Evolutionary conservation across 768 basidiomycete genomes (phyloP), one percentile per base, ranked within the genome.

Genomic region (Rubroboletus pulcherrimus): DNA sequence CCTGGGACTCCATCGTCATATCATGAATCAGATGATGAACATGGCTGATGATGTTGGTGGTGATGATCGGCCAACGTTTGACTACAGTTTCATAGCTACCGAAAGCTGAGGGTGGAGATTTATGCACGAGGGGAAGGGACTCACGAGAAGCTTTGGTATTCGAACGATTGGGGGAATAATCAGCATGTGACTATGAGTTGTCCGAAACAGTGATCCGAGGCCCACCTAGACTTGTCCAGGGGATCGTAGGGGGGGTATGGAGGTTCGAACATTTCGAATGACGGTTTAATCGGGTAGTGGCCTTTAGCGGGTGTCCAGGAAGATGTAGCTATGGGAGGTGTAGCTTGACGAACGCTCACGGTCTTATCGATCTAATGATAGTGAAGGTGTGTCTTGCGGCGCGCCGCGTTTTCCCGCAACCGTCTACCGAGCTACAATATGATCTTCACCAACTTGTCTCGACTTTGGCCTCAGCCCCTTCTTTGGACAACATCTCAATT

Each of bases 41-140:
- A 42, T 84, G 81, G 69, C 93, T 89, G 58, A 96, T 86, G 44
- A 93, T 76, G 17, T 73, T 77, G 1, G 93, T 92, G 52, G 95
- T 79, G 64, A 98, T 96, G 45, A 89, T 78, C 5, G 89, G 89
- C 86, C 92, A 93, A 52, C 90, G 78, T 67, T 79, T 86, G 48
- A 86, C 69, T 15, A 93, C 87, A 0, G 91, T 93, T 55, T 88
- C 85, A 61, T 87, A 91, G 55, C 90, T 91, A 61, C 40, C 47
- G 17, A 41, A 19, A 21, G 31, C 8, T 66, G 54, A 54, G 54
- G 43, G 17, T 19, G 12, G 35, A 34, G 7, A 7, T 35, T 15
- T 17, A 37, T 14, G 21, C 5, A 7, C 14, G 30, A 12, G 3
- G 31, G 24, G 11, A 45, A 44, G 26, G 48, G 39, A 41, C 82